These are phyloP conservation scores for Yamadazyma triangularis DNA, from an alignment of 1,139 yeast genomes.

Conservation along the genomic window DNA sequence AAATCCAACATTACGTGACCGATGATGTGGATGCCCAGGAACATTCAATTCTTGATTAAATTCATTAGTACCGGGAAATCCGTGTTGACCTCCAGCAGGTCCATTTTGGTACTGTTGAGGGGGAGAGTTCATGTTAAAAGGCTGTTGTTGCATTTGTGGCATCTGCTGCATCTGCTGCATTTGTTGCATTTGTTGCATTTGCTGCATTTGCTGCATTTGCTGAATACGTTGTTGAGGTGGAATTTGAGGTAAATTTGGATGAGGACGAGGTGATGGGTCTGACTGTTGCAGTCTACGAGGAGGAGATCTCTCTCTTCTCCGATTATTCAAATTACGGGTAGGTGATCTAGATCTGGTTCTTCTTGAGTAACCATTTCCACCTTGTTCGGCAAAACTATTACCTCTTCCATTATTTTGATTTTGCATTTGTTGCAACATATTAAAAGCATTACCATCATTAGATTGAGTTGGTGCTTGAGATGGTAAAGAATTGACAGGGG, in stretches of 20 bases:
- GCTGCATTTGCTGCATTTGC: constrained; percentile 4
- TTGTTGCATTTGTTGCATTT: constrained; percentile 9
- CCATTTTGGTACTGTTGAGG: constrained; percentile 5
- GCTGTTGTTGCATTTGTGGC: constrained; percentile 8
- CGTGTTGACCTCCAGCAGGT: too few species aligned
- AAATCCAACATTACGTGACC: constrained; percentile 65
- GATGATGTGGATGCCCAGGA: constrained; percentile 68
- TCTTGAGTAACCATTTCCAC: constrained; percentile 34
- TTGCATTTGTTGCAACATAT: constrained; percentile 45
- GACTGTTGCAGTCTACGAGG: constrained; percentile 11
- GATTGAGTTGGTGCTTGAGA: constrained; percentile 10
- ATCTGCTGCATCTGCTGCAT: constrained; percentile 6
- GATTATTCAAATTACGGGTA: constrained; percentile 18
- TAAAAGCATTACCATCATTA: constrained; percentile 24
- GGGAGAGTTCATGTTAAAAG: constrained; percentile 4
- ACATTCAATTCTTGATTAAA: constrained; percentile 41
- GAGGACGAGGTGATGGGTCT: constrained; percentile 9
- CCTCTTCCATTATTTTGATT: constrained; percentile 7
- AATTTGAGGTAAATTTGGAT: constrained; percentile 13
- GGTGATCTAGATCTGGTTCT: constrained; percentile 60
- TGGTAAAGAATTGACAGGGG: constrained; percentile 6
- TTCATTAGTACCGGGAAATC: too few species aligned
- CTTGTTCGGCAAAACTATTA: constrained; percentile 16
- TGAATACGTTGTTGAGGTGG: constrained; percentile 9
- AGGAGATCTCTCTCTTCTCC: constrained; percentile 31